Base-by-base conservation (phyloP, 2,329 filamentous ascomycete genomes). In the Hymenoscyphus fraxineus region DNA sequence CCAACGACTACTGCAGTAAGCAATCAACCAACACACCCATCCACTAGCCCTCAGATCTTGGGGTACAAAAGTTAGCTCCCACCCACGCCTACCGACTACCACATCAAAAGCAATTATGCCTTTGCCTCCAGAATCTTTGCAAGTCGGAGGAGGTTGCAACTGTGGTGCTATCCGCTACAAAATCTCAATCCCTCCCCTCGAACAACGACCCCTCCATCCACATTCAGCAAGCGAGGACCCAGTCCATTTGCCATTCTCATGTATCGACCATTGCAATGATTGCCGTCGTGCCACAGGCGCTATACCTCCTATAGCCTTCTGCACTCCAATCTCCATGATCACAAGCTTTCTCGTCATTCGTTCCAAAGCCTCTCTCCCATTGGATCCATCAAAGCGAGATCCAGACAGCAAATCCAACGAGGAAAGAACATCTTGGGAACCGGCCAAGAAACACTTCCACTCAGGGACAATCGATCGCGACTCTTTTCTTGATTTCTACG, bases 231-330 rank as follows among this genome's bases (percentile, higher is more conserved):
- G n/a, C 16, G 22, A 41, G 2, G 27, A 57, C 38, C 32, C 32
- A 10, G 19, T n/a, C 5, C n/a, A 39, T 10, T 27, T 62, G 32
- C 60, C 60, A 22, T 31, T 58, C 32, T 12, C 31, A n/a, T 32
- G n/a, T 12, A 62, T 41, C n/a, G 51, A 58, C 27, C 60, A 62
- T 38, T 62, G 60, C n/a, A 58, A 62, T 10, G 55, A 62, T n/a
- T 62, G 39, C 35, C 60, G 54, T 4, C 51, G 39, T 1, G 60
- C 54, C 6, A 62, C 22, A 6, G 54, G 51, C 15, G 19, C 35
- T 1, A 19, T 58, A 16, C 54, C 35, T 4, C 51, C 51, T 32
- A 35, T 44, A 5, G 38, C 47, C 3, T 19, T 62, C 27, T 62
- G 54, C 22, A 35, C 27, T 6, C 60, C 54, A 19, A 62, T 62